Evolutionary conservation across 2,329 filamentous ascomycete genomes (phyloP).

Genomic region (Incumbomyces delicatus): DNA sequence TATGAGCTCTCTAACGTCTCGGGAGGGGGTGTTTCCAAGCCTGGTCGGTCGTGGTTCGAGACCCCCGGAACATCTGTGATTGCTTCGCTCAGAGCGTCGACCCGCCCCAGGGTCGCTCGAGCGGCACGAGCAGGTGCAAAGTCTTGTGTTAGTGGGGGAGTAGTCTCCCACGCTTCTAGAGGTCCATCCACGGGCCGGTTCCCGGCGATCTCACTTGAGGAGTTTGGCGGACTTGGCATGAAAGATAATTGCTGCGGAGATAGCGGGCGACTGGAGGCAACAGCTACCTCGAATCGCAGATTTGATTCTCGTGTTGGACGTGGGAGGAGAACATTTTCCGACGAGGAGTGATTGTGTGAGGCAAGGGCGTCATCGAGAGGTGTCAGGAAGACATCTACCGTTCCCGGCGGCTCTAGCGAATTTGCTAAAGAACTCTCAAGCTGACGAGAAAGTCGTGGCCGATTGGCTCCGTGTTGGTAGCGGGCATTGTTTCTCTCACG

Average conservation of each 20-base stretch:
- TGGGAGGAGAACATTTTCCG: constrained; percentile 26
- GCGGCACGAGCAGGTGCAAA: constrained; percentile 33
- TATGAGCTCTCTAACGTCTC: constrained; percentile 13
- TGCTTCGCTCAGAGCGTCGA: not conserved
- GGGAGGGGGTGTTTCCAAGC: constrained; percentile 13
- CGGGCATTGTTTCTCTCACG: constrained; percentile 10
- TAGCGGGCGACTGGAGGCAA: constrained; percentile 1
- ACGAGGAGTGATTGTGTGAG: constrained; percentile 26
- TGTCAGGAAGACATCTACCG: not conserved
- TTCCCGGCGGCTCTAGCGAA: not conserved
- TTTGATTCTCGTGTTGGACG: constrained; percentile 29
- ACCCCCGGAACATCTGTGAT: not conserved
- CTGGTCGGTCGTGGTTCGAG: constrained; percentile 7
- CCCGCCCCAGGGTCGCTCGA: not conserved
- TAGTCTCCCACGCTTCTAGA: constrained; percentile 17
- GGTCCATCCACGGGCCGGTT: constrained; percentile 10
- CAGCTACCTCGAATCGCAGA: constrained; percentile 23
- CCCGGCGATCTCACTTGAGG: constrained; percentile 20
- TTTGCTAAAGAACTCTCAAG: not conserved
- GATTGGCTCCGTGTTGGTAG: constrained; percentile 5
- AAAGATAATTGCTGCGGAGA: constrained; percentile 1
- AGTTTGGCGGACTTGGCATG: constrained; percentile 23
- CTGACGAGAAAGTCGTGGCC: constrained; percentile 5
- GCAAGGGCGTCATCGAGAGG: constrained; percentile 19
- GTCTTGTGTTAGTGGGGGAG: constrained; percentile 29